phyloP scores from a whole-genome alignment of 495 filamentous ascomycete species.

The Amorphotheca resinae region DNA sequence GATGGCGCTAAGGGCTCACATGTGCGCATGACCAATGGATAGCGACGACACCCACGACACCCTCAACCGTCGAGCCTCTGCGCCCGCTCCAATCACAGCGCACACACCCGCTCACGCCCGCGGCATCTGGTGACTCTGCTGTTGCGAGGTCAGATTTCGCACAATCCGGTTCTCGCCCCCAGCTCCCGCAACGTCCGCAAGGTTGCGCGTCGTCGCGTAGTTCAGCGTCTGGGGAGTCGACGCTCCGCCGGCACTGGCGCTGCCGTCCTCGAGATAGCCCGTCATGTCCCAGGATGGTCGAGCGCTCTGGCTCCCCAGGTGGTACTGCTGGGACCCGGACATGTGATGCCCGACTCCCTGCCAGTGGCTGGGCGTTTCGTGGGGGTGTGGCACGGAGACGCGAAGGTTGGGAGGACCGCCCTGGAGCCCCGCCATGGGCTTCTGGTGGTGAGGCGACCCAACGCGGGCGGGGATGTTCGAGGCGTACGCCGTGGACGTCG shows the following conservation, averaged over 20 bases:
- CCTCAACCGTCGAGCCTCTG: not conserved
- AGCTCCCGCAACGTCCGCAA: not conserved
- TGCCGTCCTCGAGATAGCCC: slow-evolving; percentile 4
- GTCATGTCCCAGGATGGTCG: slow-evolving; percentile 16
- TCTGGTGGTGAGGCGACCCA: slow-evolving; percentile 16
- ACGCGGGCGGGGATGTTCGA: slow-evolving; percentile 13
- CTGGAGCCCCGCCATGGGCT: slow-evolving; percentile 7
- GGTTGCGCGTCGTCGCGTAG: not conserved
- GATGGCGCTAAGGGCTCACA: not conserved
- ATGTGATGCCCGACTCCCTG: slow-evolving; percentile 10
- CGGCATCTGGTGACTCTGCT: not conserved
- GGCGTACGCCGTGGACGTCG: slow-evolving; percentile 11
- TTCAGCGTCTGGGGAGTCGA: slow-evolving; percentile 1
- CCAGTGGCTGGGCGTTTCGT: slow-evolving; percentile 12
- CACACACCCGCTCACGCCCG: not conserved
- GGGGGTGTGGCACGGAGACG: slow-evolving; percentile 14
- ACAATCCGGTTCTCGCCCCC: not conserved
- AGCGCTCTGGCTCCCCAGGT: slow-evolving; percentile 3
- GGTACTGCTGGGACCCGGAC: slow-evolving; percentile 4
- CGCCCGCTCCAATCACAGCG: too few relatives aligned
- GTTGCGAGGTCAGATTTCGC: not conserved
- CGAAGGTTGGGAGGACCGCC: slow-evolving; percentile 19
- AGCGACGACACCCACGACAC: not conserved
- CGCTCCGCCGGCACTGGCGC: slow-evolving; percentile 11
- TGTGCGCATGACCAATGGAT: not conserved